Evolutionary conservation across 2,329 filamentous ascomycete species (phyloP), one percentile per base, ranked within the genome.

Genomic region (Apiospora sp.): DNA sequence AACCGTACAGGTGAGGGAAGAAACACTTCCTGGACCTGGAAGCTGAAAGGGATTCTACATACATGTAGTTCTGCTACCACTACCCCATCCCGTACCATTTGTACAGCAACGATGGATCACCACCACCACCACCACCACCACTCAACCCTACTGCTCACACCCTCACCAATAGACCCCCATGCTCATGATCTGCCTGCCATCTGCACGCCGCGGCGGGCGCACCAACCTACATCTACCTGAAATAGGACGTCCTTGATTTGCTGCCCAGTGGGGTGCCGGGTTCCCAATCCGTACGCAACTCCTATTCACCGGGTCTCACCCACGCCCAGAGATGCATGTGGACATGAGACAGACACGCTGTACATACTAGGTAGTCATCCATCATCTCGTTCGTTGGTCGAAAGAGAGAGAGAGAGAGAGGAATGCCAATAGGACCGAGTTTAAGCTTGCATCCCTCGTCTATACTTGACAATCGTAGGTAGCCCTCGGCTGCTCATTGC

Each of bases 211-310:
- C 58, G 22, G 58, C 58, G 34, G 58, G n/a, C 22, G 58, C 58
- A 64, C 58, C 34, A 22, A 64, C 30, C 58, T 64, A 64, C 58
- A n/a, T 14, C 58, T 64, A 64, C 58, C 58, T 64, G 58, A 64
- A 64, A 64, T 64, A 64, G 58, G 58, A 64, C 58, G 58, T 64
- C 58, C 58, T 64, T 64, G 58, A 64, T 64, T 64, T 64, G 58
- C 54, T 37, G 54, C 54, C 22, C n/a, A 6, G n/a, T 6, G 19
- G 19, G 8, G 34, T 58, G 34, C 16, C 54, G 30, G 27, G 34
- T 34, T 61, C 54, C 30, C 54, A 61, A 61, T 61, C 19, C 54
- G 30, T 37, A 61, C 54, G 19, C 30, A 61, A 34, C 22, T 30
- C 22, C 30, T 37, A 61, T 64, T 64, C 34, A 64, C 58, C 58